A percentile compares a stretch with the other conserved stretches of the same genome.
These are phyloP conservation scores for Casaregolazyma suthepensis DNA, from an alignment of 1,139 yeast species.

Conservation along the genomic window DNA sequence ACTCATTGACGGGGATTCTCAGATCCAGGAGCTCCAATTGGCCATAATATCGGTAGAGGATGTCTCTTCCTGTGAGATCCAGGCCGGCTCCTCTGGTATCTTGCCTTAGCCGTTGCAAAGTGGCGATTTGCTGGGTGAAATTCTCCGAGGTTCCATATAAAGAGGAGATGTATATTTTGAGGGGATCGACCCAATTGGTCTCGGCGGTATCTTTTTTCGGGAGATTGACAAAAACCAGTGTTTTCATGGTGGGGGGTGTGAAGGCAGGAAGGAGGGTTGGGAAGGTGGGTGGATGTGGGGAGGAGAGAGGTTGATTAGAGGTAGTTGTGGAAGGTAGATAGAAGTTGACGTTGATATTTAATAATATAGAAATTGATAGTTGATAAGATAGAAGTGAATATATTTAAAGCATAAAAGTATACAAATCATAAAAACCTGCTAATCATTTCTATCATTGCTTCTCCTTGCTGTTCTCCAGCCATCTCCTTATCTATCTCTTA, in stretches of 20 bases:
- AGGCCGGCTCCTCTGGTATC: conserved; percentile 49
- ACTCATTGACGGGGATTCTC: conserved; percentile 59
- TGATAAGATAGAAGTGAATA: too few relatives aligned
- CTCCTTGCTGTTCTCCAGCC: too few relatives aligned
- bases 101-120: conserved; percentile 55
- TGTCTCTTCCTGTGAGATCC: conserved; percentile 39
- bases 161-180: conserved; percentile 52
- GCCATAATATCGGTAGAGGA: conserved; percentile 68
- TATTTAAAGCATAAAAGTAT: too few relatives aligned
- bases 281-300: not conserved
- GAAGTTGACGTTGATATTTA: too few relatives aligned
- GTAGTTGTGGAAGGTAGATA: too few relatives aligned
- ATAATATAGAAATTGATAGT: too few relatives aligned
- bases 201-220: conserved; percentile 52
- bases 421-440: too few relatives aligned
- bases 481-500: too few relatives aligned
- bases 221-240: conserved; percentile 35
- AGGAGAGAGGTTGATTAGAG: not conserved
- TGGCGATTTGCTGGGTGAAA: conserved; percentile 49
- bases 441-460: too few relatives aligned
- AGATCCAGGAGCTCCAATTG: conserved; percentile 76
- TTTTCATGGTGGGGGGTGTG: conserved; percentile 22
- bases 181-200: conserved; percentile 61
- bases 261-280: not conserved
- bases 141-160: conserved; percentile 60